A percentile compares a stretch with the other conserved stretches of the same genome.
Conservation (phyloP, 2,329 filamentous ascomycete species). For the Aspergillus fijiensis region DNA sequence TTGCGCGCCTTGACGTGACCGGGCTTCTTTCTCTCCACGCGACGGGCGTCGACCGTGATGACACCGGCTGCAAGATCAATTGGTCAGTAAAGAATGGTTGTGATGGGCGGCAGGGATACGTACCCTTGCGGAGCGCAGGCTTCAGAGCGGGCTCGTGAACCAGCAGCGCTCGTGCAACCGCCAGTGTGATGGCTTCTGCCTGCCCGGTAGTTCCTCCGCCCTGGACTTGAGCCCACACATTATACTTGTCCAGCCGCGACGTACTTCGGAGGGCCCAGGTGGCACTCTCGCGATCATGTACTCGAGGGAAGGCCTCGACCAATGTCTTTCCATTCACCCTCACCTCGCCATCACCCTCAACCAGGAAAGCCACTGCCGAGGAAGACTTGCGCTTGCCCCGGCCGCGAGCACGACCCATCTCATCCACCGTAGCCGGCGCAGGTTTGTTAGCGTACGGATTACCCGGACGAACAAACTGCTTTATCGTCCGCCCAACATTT, state of each 20-base stretch:
- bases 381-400: constrained; percentile 86
- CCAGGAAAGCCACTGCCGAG: constrained; percentile 78
- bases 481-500: constrained; percentile 65
- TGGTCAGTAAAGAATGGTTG: constrained; percentile 15
- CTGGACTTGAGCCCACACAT: constrained; percentile 80
- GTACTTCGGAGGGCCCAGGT: constrained; percentile 87
- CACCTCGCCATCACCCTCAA: constrained; percentile 89
- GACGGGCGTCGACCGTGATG: constrained; percentile 85
- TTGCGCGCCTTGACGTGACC: constrained; percentile 96
- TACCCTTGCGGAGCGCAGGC: constrained; percentile 82
- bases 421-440: constrained; percentile 66
- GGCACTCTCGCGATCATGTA: constrained; percentile 93
- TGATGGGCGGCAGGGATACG: constrained; percentile 39
- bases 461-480: constrained; percentile 70
- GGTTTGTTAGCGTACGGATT: constrained; percentile 67
- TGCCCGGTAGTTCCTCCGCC: constrained; percentile 94
- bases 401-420: constrained; percentile 73
- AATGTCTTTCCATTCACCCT: constrained; percentile 88
- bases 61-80: constrained; percentile 68
- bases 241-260: constrained; percentile 89
- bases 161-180: constrained; percentile 80
- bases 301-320: constrained; percentile 74
- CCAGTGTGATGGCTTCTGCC: constrained; percentile 89
- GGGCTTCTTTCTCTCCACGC: constrained; percentile 96
- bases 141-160: constrained; percentile 93